A percentile compares a stretch with the other conserved stretches of the same genome.
phyloP scores from a whole-genome alignment of 2,329 filamentous ascomycete species.

The Epichloe aotearoae region DNA sequence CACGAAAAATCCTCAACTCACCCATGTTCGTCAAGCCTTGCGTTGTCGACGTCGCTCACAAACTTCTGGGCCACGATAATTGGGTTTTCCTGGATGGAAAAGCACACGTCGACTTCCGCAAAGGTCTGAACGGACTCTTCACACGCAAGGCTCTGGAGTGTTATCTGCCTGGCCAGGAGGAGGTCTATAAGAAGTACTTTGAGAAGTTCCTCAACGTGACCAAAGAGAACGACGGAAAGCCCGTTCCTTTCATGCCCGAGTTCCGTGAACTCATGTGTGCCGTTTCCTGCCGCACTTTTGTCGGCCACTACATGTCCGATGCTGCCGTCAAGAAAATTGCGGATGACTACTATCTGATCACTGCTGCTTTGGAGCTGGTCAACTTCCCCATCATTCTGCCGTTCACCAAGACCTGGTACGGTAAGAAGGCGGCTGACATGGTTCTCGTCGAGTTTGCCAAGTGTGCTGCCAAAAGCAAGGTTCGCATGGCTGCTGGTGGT shows the following conservation, averaged over 20 bases:
- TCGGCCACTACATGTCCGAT: constrained; percentile 87
- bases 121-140: constrained; percentile 89
- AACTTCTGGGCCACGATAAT: constrained; percentile 81
- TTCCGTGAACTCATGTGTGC: constrained; percentile 95
- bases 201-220: constrained; percentile 64
- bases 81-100: constrained; percentile 98
- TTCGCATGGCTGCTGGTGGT: constrained; percentile 79
- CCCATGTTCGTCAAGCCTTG: constrained; percentile 87
- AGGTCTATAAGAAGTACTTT: constrained; percentile 82
- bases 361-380: constrained; percentile 87
- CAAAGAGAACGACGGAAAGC: constrained; percentile 56
- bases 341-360: constrained; percentile 94
- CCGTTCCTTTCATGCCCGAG: constrained; percentile 75
- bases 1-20: constrained; percentile 93
- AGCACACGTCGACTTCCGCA: constrained; percentile 90
- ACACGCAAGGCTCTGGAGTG: constrained; percentile 75
- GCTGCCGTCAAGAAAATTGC: constrained; percentile 87
- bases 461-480: constrained; percentile 87
- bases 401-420: constrained; percentile 93
- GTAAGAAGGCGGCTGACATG: constrained; percentile 90
- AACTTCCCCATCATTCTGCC: constrained; percentile 96
- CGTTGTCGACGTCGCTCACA: constrained; percentile 86
- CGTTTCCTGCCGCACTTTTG: constrained; percentile 91
- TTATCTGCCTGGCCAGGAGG: constrained; percentile 87
- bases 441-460: constrained; percentile 79